phyloP scores from a whole-genome alignment of 2,329 filamentous ascomycete genomes.

The Rugonectria rugulosa region DNA sequence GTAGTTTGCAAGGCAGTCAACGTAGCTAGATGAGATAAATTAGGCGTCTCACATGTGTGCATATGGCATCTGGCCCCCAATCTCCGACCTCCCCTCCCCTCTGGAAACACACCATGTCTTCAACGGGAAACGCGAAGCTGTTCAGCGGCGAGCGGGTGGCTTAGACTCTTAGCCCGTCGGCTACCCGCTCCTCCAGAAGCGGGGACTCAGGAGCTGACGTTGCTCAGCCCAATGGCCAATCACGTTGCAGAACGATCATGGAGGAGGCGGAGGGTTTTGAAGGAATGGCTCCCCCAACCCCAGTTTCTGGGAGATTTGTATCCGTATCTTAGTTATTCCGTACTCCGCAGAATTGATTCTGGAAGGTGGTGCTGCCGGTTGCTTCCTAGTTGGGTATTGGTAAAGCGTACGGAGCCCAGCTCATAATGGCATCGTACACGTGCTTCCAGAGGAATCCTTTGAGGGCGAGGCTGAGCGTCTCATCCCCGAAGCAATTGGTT shows the following conservation, averaged over 20 bases:
- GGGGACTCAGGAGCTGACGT: background rate
- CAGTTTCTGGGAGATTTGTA: background rate
- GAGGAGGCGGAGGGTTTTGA: background rate
- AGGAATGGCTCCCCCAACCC: too few relatives aligned
- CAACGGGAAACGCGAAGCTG: background rate
- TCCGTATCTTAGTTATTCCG: too few relatives aligned
- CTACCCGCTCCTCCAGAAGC: background rate
- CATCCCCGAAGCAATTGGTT: slow-evolving; percentile 4
- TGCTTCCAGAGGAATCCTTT: slow-evolving; percentile 10
- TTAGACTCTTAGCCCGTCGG: background rate
- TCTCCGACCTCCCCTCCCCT: background rate
- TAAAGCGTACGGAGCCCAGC: too few relatives aligned
- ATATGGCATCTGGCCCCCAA: background rate
- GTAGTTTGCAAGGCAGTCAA: too few relatives aligned
- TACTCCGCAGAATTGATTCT: too few relatives aligned
- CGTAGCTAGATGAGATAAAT: too few relatives aligned
- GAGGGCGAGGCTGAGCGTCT: background rate
- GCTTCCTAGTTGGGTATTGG: too few relatives aligned
- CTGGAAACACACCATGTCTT: background rate
- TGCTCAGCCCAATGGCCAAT: background rate
- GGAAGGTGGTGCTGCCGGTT: background rate
- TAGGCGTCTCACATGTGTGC: slow-evolving; percentile 6
- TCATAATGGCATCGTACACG: too few relatives aligned
- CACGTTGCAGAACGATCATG: too few relatives aligned
- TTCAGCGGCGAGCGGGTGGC: background rate